A percentile compares a stretch with the other conserved stretches of the same genome.
phyloP scores from a whole-genome alignment of 192 early-diverging fungal species.

The Dissophora ornata region DNA sequence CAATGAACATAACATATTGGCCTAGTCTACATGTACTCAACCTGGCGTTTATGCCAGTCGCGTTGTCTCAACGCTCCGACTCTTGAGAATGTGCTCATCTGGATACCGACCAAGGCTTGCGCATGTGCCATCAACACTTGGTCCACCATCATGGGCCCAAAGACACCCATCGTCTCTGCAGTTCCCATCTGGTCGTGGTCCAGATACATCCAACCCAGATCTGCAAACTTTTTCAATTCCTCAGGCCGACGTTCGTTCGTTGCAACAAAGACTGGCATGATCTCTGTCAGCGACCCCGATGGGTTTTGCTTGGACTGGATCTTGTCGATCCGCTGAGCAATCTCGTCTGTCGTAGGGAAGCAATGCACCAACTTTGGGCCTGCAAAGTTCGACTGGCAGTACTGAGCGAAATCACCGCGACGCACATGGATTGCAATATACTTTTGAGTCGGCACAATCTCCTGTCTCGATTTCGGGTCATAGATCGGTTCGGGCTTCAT shows the following conservation, averaged over 20 bases:
- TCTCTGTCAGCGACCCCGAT: slow-evolving; percentile 8
- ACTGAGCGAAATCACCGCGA: slow-evolving; percentile 50
- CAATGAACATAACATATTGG: not conserved
- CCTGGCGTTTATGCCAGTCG: slow-evolving; percentile 38
- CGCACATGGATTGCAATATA: slow-evolving; percentile 49
- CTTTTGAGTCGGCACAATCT: slow-evolving; percentile 25
- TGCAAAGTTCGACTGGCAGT: slow-evolving; percentile 37
- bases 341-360: slow-evolving; percentile 43
- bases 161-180: slow-evolving; percentile 33
- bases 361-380: slow-evolving; percentile 48
- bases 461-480: slow-evolving; percentile 17
- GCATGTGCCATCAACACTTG: slow-evolving; percentile 50
- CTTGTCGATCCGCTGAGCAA: slow-evolving; percentile 31
- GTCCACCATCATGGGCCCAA: slow-evolving; percentile 51
- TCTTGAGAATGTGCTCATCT: slow-evolving; percentile 55
- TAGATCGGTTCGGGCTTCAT: slow-evolving; percentile 24
- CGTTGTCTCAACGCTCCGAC: slow-evolving; percentile 43
- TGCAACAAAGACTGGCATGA: slow-evolving; percentile 52
- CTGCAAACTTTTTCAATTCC: slow-evolving; percentile 51
- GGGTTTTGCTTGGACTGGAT: slow-evolving; percentile 28
- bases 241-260: slow-evolving; percentile 47
- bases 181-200: slow-evolving; percentile 45
- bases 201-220: slow-evolving; percentile 42
- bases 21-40: slow-evolving; percentile 38
- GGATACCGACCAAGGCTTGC: slow-evolving; percentile 35